phyloP scores from a whole-genome alignment of 768 basidiomycete species.

The Phallus indusiatus region DNA sequence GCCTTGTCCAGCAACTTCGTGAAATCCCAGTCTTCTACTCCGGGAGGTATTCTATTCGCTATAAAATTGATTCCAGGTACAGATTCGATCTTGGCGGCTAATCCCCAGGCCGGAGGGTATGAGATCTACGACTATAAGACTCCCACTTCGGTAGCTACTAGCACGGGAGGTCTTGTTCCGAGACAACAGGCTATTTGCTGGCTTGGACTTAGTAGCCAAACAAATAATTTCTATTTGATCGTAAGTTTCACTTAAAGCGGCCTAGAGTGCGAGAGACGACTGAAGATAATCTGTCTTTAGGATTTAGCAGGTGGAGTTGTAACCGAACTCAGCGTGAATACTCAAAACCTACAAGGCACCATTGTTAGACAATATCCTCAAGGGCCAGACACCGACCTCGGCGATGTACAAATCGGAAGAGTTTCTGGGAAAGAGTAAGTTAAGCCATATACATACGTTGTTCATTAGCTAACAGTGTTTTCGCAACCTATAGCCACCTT shows the following conservation, averaged over 20 bases:
- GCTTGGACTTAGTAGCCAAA: conserved; percentile 20
- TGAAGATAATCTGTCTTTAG: neutral
- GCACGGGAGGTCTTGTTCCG: conserved; percentile 9
- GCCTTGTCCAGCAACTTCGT: conserved; percentile 32
- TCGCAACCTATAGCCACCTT: neutral
- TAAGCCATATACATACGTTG: neutral
- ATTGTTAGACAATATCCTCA: conserved; percentile 25
- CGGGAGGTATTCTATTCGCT: conserved; percentile 36
- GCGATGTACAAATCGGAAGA: neutral
- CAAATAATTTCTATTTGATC: conserved; percentile 23
- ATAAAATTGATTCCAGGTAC: conserved; percentile 26
- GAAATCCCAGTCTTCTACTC: too few species aligned
- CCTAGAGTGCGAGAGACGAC: neutral
- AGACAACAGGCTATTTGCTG: conserved; percentile 25
- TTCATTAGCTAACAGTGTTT: too few species aligned
- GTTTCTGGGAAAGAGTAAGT: neutral
- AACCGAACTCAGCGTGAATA: conserved; percentile 39
- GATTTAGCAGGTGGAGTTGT: conserved; percentile 16
- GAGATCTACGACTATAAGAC: conserved; percentile 21
- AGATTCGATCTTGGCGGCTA: conserved; percentile 22
- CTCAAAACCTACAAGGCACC: conserved; percentile 33
- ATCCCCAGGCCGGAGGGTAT: conserved; percentile 19
- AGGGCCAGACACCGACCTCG: neutral
- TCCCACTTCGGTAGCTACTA: conserved; percentile 1
- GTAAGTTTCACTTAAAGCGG: conserved; percentile 4